Percentiles rank a stretch among this genome's conserved stretches.
Evolutionary conservation across 179 eudicot genomes (phyloP).

Genomic region (Gypsophila paniculata): DNA sequence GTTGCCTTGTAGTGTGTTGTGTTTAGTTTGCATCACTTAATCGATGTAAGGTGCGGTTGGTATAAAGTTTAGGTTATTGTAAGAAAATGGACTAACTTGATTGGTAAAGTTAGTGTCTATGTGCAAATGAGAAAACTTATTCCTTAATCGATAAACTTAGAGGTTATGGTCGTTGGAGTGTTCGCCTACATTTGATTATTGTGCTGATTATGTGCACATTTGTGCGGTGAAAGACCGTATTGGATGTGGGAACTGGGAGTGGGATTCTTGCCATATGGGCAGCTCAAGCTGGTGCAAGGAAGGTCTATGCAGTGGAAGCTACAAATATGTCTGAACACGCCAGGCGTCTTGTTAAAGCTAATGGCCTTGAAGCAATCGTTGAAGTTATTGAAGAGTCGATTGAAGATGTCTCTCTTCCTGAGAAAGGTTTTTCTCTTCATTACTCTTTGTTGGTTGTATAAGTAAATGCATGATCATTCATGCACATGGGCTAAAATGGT

Average conservation of each 20-base stretch:
- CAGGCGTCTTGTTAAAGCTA: slow-evolving; percentile 76
- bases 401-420: slow-evolving; percentile 81
- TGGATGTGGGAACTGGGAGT: slow-evolving; percentile 98
- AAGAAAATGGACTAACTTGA: not conserved
- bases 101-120: not conserved
- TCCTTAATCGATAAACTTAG: not conserved
- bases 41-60: not conserved
- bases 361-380: slow-evolving; percentile 60
- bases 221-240: slow-evolving; percentile 58
- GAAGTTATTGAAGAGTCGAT: slow-evolving; percentile 94
- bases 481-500: not conserved
- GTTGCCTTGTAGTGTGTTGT: not conserved
- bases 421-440: slow-evolving; percentile 54
- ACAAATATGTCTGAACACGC: slow-evolving; percentile 96
- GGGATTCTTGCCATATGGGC: slow-evolving; percentile 98
- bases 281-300: slow-evolving; percentile 94
- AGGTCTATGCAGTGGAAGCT: slow-evolving; percentile 98
- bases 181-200: not conserved
- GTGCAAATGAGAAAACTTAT: not conserved
- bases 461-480: not conserved
- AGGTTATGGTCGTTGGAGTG: not conserved
- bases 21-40: not conserved
- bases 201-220: slow-evolving; percentile 9
- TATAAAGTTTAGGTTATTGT: not conserved
- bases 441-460: not conserved